A percentile compares a stretch with the other conserved stretches of the same genome.
Evolutionary conservation across 2,329 filamentous ascomycete genomes (phyloP).

Genomic region (Passalora sequoiae): DNA sequence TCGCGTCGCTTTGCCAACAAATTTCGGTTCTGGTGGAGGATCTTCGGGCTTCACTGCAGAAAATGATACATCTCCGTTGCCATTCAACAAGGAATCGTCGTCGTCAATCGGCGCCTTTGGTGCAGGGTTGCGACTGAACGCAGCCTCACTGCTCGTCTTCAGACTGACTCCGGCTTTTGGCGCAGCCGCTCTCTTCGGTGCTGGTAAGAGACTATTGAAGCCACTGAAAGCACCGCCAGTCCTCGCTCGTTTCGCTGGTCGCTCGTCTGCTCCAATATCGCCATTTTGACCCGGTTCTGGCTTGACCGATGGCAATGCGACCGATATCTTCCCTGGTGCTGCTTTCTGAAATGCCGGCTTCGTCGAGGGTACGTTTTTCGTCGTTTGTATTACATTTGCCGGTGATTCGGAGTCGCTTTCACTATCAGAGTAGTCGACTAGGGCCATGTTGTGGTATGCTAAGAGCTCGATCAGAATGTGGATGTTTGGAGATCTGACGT

Average conservation of each 20-base stretch:
- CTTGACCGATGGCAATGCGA: conserved; percentile 63
- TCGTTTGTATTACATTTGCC: conserved; percentile 26
- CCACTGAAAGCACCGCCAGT: conserved; percentile 64
- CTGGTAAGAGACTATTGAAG: conserved; percentile 80
- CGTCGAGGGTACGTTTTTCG: conserved; percentile 20
- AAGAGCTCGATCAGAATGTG: too few species aligned
- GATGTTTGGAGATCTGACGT: too few species aligned
- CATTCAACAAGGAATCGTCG: conserved; percentile 15
- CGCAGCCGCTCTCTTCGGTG: conserved; percentile 60
- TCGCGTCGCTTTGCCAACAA: conserved; percentile 74
- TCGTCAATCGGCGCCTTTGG: conserved; percentile 34
- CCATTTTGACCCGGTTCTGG: conserved; percentile 36
- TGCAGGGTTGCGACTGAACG: conserved; percentile 64
- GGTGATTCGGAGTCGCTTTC: conserved; percentile 53
- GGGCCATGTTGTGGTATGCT: conserved; percentile 66
- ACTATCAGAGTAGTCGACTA: conserved; percentile 81
- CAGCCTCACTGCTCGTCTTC: conserved; percentile 77
- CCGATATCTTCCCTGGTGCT: conserved; percentile 69
- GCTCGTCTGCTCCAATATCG: conserved; percentile 44
- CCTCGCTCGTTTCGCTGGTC: conserved; percentile 67
- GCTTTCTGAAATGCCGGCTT: conserved; percentile 36
- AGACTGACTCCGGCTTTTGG: conserved; percentile 61
- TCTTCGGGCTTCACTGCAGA: conserved; percentile 27
- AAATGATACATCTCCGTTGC: conserved; percentile 39
- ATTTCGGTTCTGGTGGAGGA: conserved; percentile 54